These are phyloP conservation scores for Paecilomyces variotii DNA, from an alignment of 2,329 filamentous ascomycete genomes.

Conservation along the genomic window DNA sequence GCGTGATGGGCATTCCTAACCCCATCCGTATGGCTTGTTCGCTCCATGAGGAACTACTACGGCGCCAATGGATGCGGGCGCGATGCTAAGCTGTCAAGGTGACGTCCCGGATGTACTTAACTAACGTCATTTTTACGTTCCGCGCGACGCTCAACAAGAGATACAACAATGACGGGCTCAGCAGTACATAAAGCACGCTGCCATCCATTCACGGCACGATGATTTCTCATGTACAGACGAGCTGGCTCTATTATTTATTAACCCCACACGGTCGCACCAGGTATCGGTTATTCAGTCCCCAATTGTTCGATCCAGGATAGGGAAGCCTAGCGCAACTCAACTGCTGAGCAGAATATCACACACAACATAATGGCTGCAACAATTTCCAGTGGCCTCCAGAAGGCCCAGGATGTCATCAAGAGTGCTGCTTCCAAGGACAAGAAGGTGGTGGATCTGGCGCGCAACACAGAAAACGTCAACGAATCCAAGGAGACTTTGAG, in stretches of 20 bases:
- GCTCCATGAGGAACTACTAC: neutral
- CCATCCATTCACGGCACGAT: neutral
- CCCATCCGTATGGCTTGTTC: neutral
- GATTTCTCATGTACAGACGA: neutral
- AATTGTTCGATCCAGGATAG: neutral
- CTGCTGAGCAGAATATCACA: neutral
- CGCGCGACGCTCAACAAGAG: neutral
- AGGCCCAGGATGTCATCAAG: constrained; percentile 19
- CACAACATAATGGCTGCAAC: constrained; percentile 16
- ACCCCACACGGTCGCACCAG: neutral
- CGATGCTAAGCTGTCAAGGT: neutral
- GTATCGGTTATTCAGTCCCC: neutral
- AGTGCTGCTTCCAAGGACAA: constrained; percentile 18
- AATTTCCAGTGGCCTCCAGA: constrained; percentile 21
- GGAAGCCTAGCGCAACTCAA: neutral
- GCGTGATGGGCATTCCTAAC: neutral
- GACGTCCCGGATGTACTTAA: neutral
- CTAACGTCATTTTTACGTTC: neutral
- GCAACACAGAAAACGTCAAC: constrained; percentile 51
- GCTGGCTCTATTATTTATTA: neutral
- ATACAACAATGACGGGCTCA: neutral
- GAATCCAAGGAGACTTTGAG: constrained; percentile 54
- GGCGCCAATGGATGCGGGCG: neutral
- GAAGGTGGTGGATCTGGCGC: constrained; percentile 56
- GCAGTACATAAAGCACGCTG: neutral